These are phyloP conservation scores for Epichloe sibirici DNA, from an alignment of 2,329 filamentous ascomycete species.

Conservation along the genomic window DNA sequence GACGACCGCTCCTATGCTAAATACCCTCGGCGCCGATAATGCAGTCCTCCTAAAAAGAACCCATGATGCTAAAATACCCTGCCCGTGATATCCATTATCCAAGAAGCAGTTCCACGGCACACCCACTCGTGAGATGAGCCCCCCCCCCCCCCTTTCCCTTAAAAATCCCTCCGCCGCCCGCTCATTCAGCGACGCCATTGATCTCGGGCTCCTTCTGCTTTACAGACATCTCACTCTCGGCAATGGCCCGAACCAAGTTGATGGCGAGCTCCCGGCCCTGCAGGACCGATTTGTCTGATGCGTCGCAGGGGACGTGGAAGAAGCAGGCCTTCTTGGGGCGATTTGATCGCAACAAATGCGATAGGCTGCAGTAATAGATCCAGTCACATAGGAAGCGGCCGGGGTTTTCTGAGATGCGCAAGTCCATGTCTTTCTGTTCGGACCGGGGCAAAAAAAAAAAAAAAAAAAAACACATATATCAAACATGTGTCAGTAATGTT, in stretches of 20 bases:
- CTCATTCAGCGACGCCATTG: not conserved
- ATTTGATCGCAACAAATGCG: conserved; percentile 38
- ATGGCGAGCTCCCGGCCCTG: conserved; percentile 39
- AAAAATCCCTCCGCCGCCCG: too few relatives aligned
- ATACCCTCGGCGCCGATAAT: not conserved
- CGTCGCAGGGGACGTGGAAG: conserved; percentile 56
- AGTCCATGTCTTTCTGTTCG: conserved; percentile 25
- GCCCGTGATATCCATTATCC: not conserved
- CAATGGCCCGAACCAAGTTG: conserved; percentile 44
- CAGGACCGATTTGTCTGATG: conserved; percentile 34
- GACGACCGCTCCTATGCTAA: not conserved
- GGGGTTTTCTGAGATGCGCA: conserved; percentile 55
- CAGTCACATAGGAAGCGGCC: conserved; percentile 69
- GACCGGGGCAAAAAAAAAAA: not conserved
- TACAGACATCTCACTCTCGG: conserved; percentile 32
- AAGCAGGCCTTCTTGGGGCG: conserved; percentile 47
- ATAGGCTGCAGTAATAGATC: conserved; percentile 59
- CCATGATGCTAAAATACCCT: not conserved
- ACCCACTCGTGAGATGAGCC: too few relatives aligned
- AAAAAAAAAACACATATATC: not conserved
- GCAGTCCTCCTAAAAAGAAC: not conserved
- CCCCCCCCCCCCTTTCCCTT: not conserved
- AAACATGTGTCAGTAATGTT: too few relatives aligned
- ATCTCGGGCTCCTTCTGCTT: conserved; percentile 8
- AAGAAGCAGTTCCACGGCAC: not conserved